These are phyloP conservation scores for Paspalum notatum DNA, from an alignment of 176 grass and related monocot species.

Conservation along the genomic window DNA sequence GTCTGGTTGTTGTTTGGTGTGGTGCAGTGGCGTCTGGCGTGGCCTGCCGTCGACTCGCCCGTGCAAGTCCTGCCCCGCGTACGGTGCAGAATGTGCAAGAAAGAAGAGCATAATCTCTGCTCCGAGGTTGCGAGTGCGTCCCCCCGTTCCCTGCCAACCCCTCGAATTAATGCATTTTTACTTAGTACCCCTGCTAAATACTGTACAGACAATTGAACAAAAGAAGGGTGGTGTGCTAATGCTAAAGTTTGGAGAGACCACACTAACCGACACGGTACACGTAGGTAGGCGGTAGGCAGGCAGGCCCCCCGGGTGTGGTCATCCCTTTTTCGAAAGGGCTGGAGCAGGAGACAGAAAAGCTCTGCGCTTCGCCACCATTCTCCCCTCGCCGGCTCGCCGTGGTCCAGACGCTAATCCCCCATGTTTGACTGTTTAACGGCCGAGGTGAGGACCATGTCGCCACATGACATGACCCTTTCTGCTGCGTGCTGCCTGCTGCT, in stretches of 20 bases:
- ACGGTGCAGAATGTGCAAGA: background rate
- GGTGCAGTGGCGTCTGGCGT: too few species aligned
- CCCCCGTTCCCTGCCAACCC: too few species aligned
- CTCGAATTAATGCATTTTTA: too few species aligned
- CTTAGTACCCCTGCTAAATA: too few species aligned
- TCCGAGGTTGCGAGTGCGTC: too few species aligned
- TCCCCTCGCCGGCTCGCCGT: background rate
- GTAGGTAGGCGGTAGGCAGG: background rate
- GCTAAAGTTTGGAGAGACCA: background rate
- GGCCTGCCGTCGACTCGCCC: too few species aligned
- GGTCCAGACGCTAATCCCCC: slow-evolving; percentile 24
- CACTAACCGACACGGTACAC: slow-evolving; percentile 9
- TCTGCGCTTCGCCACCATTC: background rate
- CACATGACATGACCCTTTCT: background rate
- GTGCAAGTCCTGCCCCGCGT: too few species aligned
- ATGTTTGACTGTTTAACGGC: slow-evolving; percentile 39
- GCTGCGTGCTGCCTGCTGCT: too few species aligned
- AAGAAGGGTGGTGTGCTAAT: too few species aligned
- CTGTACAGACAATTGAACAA: too few species aligned
- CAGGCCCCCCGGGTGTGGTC: background rate
- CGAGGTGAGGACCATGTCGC: slow-evolving; percentile 55
- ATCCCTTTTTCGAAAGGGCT: slow-evolving; percentile 19
- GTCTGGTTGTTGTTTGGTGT: too few species aligned
- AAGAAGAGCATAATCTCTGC: too few species aligned
- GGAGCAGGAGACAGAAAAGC: slow-evolving; percentile 2